Conservation (phyloP, 2,329 filamentous ascomycete species). For the Allantophomopsis cytisporea region DNA sequence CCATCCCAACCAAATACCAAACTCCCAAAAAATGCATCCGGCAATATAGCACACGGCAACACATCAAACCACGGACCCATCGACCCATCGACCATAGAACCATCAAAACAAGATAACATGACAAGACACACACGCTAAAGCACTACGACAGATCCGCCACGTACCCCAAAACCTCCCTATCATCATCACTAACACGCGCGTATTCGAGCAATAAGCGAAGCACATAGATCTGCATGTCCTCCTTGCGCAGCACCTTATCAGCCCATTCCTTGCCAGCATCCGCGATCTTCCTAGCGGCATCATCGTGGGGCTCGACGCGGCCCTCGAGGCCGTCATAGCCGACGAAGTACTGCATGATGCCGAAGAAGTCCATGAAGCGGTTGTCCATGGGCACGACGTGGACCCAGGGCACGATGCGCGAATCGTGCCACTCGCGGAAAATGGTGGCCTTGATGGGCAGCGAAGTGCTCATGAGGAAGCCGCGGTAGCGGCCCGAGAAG, state of each 20-base stretch:
- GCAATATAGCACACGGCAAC: no score
- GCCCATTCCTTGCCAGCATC: constrained; percentile 58
- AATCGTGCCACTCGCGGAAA: constrained; percentile 73
- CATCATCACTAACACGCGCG: constrained; percentile 20
- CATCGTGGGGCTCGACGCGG: constrained; percentile 23
- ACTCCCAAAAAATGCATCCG: no score
- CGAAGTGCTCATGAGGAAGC: constrained; percentile 54
- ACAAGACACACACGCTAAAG: no score
- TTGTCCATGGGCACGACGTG: constrained; percentile 78
- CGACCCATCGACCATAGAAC: no score
- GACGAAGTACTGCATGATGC: constrained; percentile 63
- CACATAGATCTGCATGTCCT: constrained; percentile 50
- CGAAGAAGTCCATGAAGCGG: constrained; percentile 58
- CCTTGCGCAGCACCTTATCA: constrained; percentile 52
- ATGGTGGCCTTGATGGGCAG: constrained; percentile 68
- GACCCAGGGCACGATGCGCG: constrained; percentile 59
- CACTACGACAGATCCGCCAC: constrained; percentile 11
- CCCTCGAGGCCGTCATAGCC: constrained; percentile 36
- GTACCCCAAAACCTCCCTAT: constrained; percentile 18
- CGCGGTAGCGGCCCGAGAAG: constrained; percentile 55
- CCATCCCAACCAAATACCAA: no score
- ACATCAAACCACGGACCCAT: no score
- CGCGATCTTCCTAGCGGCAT: constrained; percentile 51
- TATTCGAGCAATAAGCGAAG: constrained; percentile 58
- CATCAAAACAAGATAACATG: no score